Conservation (phyloP, 345 rosid genomes). For the Stellera chamaejasme region DNA sequence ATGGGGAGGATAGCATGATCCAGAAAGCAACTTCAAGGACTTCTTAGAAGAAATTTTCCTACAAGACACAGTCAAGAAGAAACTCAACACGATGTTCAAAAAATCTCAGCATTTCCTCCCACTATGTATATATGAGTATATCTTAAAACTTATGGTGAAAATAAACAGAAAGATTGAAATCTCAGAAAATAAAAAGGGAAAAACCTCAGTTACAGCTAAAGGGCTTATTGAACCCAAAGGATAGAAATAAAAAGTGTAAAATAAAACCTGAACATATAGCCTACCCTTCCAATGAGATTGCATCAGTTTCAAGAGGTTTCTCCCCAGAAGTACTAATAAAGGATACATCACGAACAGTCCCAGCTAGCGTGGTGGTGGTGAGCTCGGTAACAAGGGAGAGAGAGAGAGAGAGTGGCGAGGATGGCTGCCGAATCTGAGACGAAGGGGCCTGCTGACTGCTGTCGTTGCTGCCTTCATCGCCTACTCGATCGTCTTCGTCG, state of each 20-base stretch:
- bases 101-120: too few relatives aligned
- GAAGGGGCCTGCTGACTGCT: too few relatives aligned
- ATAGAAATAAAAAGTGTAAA: too few relatives aligned
- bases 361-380: too few relatives aligned
- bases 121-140: not conserved
- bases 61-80: conserved; percentile 17
- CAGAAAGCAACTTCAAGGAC: conserved; percentile 52
- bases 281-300: conserved; percentile 37
- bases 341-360: conserved; percentile 57
- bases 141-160: not conserved
- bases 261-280: too few relatives aligned
- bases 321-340: conserved; percentile 46
- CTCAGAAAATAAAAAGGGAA: not conserved
- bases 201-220: conserved; percentile 3
- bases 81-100: not conserved
- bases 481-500: too few relatives aligned
- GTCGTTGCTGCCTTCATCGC: too few relatives aligned
- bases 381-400: too few relatives aligned
- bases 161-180: not conserved
- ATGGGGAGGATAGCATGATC: too few relatives aligned
- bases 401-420: too few relatives aligned
- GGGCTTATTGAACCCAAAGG: too few relatives aligned
- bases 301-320: conserved; percentile 28
- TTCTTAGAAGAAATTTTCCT: conserved; percentile 34
- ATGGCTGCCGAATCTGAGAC: too few relatives aligned